Evolutionary conservation across 2,329 filamentous ascomycete genomes (phyloP).

Genomic region (Penicillium italicum): DNA sequence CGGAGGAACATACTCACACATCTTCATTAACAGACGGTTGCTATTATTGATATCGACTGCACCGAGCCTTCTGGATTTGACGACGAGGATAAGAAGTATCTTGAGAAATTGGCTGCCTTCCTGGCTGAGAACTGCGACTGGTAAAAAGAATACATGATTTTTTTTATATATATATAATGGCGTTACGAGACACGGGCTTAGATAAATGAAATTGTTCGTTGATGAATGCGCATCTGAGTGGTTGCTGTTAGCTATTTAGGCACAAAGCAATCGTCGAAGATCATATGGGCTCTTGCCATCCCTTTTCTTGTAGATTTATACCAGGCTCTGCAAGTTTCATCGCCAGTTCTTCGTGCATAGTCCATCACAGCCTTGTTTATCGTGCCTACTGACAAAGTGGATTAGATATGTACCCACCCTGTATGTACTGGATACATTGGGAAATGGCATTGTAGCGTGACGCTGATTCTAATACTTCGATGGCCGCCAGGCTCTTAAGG

Average conservation of each 20-base stretch:
- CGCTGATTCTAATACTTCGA: no score
- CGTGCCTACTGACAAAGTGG: no score
- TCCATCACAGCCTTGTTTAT: no score
- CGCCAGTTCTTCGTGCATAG: no score
- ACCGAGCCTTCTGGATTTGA: conserved; percentile 44
- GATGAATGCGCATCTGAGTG: not conserved
- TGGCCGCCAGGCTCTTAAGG: no score
- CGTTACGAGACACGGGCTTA: not conserved
- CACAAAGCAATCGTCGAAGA: no score
- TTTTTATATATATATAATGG: not conserved
- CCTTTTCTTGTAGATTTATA: no score
- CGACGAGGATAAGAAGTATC: conserved; percentile 41
- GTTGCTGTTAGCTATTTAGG: not conserved
- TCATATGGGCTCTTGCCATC: no score
- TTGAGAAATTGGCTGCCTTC: conserved; percentile 42
- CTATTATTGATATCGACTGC: conserved; percentile 50
- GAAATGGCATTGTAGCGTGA: no score
- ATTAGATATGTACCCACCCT: no score
- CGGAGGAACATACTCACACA: conserved; percentile 1
- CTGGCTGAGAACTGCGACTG: conserved; percentile 44
- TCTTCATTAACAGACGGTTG: conserved; percentile 39
- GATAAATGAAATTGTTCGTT: not conserved
- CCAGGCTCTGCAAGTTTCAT: no score
- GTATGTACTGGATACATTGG: no score
- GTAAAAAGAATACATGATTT: conserved; percentile 14